Evolutionary conservation across 2,329 filamentous ascomycete genomes (phyloP), one percentile per base, ranked within the genome.

Genomic region (Cordyceps javanica): DNA sequence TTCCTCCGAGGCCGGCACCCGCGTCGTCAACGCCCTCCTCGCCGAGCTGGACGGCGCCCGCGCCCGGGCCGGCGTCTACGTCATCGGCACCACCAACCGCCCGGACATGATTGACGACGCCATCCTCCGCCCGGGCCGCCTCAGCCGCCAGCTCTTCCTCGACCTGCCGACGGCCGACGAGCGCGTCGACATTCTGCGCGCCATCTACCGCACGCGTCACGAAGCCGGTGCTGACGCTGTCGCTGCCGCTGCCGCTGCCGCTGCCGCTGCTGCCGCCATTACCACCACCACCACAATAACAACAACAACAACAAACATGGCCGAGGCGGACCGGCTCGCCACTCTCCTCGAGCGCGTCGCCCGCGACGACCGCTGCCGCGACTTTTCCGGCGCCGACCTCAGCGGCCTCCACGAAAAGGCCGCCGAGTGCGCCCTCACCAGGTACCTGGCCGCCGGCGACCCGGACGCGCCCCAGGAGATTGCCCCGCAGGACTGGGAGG

Each of bases 101-200:
- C 93, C 93, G 0, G 93, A 97, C 68, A 96, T 96, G 75, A 97
- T 99, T 64, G 94, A 99, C 69, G 86, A 90, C 2, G 94, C 94
- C 1, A 96, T 99, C 85, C 81, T 97, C 11, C 87, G 94, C 1
- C 93, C 94, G 0, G 94, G 94, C 0, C 87, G 94, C 26, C 80
- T 99, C 1, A 93, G 92, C 62, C 93, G 88, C 0, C 83, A 88
- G n/a, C 80, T 97, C 26, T 97, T 93, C 64, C 88, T 99, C 39
- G 92, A 94, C 66, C 75, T 97, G 0, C 94, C 94, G 0, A 87
- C 85, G 26, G 77, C 87, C 0, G 79, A 86, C 8, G 91, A 96
- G 69, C 82, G 94, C 14, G 89, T 89, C 0, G 91, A 95, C 58
- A 99, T 99, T 60, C 77, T 99, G 23, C 80, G 80, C 57, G 90